Conservation (phyloP, 2,329 filamentous ascomycete species). For the Alternaria brassicae region DNA sequence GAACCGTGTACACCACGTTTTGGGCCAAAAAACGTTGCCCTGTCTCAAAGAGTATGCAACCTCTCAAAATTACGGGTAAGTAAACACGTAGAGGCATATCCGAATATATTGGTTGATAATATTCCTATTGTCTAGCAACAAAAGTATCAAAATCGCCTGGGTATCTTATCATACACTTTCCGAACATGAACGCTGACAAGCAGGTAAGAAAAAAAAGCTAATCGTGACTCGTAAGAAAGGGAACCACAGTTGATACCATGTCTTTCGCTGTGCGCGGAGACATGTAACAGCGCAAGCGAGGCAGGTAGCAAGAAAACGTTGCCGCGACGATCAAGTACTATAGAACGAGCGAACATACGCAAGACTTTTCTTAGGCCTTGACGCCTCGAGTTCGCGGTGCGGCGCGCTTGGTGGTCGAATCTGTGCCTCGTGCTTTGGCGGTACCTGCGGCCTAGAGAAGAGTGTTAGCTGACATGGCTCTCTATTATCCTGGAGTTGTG, state of each 20-base stretch:
- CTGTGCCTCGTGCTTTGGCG: constrained; percentile 18
- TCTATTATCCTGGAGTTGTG: background rate
- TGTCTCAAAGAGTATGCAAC: background rate
- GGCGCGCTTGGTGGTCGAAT: constrained; percentile 14
- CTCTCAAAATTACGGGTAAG: background rate
- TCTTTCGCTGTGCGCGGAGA: background rate
- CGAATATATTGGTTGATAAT: background rate
- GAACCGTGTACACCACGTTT: too few relatives aligned
- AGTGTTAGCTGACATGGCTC: background rate
- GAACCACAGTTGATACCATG: background rate
- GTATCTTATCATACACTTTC: constrained; percentile 18
- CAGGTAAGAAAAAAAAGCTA: background rate
- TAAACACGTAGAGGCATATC: background rate
- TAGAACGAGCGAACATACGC: background rate
- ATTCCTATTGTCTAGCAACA: background rate
- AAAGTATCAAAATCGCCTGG: constrained; percentile 4
- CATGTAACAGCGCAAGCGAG: background rate
- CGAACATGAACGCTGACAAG: background rate
- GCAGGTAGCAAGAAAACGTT: background rate
- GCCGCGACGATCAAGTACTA: background rate
- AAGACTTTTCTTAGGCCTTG: background rate
- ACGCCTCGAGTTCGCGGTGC: constrained; percentile 13
- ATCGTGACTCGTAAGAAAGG: background rate
- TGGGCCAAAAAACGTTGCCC: background rate
- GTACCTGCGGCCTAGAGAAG: constrained; percentile 18